phyloP scores from a whole-genome alignment of 306 rosid genomes.

The Gynostemma pentaphyllum region DNA sequence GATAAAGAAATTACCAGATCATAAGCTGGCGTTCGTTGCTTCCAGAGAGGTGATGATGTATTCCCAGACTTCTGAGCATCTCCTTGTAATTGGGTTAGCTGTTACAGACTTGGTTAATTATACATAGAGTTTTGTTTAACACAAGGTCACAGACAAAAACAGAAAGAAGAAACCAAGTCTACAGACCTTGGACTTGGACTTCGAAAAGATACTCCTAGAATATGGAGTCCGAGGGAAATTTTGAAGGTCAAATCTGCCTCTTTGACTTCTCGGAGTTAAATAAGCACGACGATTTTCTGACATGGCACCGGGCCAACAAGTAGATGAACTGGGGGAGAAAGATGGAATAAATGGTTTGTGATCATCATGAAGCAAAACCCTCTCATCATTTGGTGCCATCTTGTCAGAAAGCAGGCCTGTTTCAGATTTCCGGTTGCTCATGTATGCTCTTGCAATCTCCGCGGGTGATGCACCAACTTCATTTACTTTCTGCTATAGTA shows the following conservation, averaged over 20 bases:
- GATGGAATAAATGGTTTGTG: slow-evolving; percentile 38
- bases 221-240: slow-evolving; percentile 78
- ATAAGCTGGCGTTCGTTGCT: slow-evolving; percentile 32
- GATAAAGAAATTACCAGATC: slow-evolving; percentile 33
- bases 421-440: slow-evolving; percentile 55
- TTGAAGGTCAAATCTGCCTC: slow-evolving; percentile 49
- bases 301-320: slow-evolving; percentile 87
- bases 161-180: slow-evolving; percentile 11
- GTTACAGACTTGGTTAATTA: slow-evolving; percentile 11
- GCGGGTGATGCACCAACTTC: slow-evolving; percentile 67
- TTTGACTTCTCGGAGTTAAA: slow-evolving; percentile 55
- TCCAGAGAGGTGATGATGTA: slow-evolving; percentile 30
- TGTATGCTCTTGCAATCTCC: slow-evolving; percentile 83
- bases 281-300: slow-evolving; percentile 37
- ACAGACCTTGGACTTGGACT: slow-evolving; percentile 62
- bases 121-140: slow-evolving; percentile 4
- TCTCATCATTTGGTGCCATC: slow-evolving; percentile 26
- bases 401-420: slow-evolving; percentile 34
- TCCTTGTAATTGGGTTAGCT: slow-evolving; percentile 39
- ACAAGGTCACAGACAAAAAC: not conserved
- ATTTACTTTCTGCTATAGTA: slow-evolving; percentile 39
- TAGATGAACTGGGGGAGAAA: slow-evolving; percentile 36
- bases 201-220: slow-evolving; percentile 67
- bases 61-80: slow-evolving; percentile 14
- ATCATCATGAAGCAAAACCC: slow-evolving; percentile 19